phyloP scores from a whole-genome alignment of 441 rosid genomes.

The Populus hybrid region DNA sequence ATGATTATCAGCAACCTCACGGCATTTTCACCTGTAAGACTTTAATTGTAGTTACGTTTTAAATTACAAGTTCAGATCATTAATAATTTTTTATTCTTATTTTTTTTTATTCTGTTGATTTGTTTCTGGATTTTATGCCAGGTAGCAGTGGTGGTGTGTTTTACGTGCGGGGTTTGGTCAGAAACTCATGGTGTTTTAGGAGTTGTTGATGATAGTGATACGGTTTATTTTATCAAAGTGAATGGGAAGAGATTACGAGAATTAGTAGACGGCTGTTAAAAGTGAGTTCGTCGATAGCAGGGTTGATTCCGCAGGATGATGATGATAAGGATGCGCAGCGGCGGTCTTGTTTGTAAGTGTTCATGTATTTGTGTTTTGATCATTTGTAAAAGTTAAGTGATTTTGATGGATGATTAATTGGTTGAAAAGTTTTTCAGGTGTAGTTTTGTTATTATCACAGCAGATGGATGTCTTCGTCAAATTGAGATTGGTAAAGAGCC shows the following conservation, averaged over 20 bases:
- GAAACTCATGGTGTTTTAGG: slow-evolving; percentile 85
- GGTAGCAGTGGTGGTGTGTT: slow-evolving; percentile 52
- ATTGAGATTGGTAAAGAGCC: slow-evolving; percentile 72
- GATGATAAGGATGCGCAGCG: slow-evolving; percentile 27
- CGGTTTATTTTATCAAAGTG: slow-evolving; percentile 72
- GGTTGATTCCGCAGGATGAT: slow-evolving; percentile 55
- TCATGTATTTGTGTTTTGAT: slow-evolving; percentile 4
- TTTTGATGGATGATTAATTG: slow-evolving; percentile 17
- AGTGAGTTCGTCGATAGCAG: slow-evolving; percentile 60
- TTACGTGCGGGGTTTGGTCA: slow-evolving; percentile 81
- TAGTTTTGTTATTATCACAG: slow-evolving; percentile 55
- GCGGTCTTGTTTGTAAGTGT: slow-evolving; percentile 68
- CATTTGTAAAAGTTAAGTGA: slow-evolving; percentile 19
- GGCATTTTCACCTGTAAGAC: slow-evolving; percentile 67
- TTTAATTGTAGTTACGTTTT: not conserved
- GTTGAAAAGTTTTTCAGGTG: slow-evolving; percentile 52
- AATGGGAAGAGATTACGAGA: slow-evolving; percentile 82
- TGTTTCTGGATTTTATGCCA: slow-evolving; percentile 36
- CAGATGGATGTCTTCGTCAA: slow-evolving; percentile 69
- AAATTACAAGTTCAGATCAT: not conserved
- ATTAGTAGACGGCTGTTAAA: slow-evolving; percentile 56
- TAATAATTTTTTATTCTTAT: not conserved
- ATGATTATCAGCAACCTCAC: slow-evolving; percentile 67
- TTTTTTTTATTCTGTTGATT: slow-evolving; percentile 7
- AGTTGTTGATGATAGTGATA: slow-evolving; percentile 59